Base-by-base conservation (phyloP, 108 stramenopile genomes). In the Cyclotella sp. region DNA sequence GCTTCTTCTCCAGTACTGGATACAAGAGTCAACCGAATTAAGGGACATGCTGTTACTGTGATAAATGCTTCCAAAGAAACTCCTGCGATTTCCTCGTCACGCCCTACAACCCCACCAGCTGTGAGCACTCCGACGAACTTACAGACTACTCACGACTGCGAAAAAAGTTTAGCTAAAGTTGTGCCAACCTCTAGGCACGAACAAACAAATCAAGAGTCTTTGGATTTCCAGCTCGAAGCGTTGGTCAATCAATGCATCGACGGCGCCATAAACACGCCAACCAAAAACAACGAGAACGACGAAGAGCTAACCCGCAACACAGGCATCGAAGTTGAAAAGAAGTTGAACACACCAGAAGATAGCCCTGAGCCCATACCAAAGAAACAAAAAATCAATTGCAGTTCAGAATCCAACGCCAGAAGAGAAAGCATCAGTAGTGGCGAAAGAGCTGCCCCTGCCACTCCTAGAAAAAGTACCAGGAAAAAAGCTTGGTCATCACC, bases 381-480 rank as follows among this genome's bases (percentile, higher is more conserved):
- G 40, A 62, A 62, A 39, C 61, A 40, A 41, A 62, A 62, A 30
- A 5, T 40, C 13, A 7, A 8, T 41, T 5, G 8, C 49, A 51
- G 0, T 1, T n/a, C 19, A 24, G 19, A 21, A 26, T 22, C 22
- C 8, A 9, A n/a, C 55, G 5, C 24, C 3, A 21, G 19, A 57
- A n/a, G 24, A 57, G 55, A 5, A 49, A 49, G 47, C 9, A 9
- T n/a, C 9, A 16, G 6, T n/a, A 28, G 26, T 21, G 45, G 16
- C n/a, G 34, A 34, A 9, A 8, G 11, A 40, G 13, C 51, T 13
- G 26, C 47, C 0, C 16, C 52, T 53, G 5, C 67, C 29, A 68
- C 39, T 24, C 53, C 68, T 3, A 51, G 21, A 39, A 69, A 55
- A 54, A 53, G 18, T 51, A 22, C 70, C 11, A 21, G 57, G 58